These are phyloP conservation scores for Huiozyma naganishii DNA, from an alignment of 805 yeast genomes.

Conservation along the genomic window DNA sequence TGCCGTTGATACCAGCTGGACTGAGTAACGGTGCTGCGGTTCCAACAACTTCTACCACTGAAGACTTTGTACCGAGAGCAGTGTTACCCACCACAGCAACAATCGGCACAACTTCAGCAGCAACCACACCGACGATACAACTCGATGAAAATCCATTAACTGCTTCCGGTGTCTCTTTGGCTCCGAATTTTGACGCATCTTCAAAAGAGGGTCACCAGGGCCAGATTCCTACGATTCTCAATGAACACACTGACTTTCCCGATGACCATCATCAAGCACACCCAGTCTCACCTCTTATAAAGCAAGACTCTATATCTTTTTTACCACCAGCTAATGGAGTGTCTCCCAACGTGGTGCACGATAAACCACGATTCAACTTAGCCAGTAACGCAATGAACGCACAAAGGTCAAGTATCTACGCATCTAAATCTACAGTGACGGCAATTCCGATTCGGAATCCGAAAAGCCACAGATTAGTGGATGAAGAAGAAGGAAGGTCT, in stretches of 20 bases:
- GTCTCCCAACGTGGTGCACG: neutral
- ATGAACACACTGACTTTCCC: too few relatives aligned
- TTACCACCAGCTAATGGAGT: neutral
- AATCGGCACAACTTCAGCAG: neutral
- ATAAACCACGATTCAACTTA: slow-evolving; percentile 14
- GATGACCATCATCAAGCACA: neutral
- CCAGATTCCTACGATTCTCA: too few relatives aligned
- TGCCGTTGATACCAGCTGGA: too few relatives aligned
- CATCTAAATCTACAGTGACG: slow-evolving; percentile 25
- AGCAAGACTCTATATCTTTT: neutral
- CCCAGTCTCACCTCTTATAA: neutral
- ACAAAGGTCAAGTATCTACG: slow-evolving; percentile 27
- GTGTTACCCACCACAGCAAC: neutral
- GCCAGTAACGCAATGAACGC: slow-evolving; percentile 15
- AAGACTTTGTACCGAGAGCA: neutral
- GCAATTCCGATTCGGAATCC: slow-evolving; percentile 25
- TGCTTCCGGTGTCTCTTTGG: too few relatives aligned
- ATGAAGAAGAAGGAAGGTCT: slow-evolving; percentile 29
- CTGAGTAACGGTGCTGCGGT: too few relatives aligned
- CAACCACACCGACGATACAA: neutral
- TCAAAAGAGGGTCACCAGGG: too few relatives aligned
- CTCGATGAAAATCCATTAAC: neutral
- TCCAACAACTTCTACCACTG: too few relatives aligned
- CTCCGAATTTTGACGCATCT: too few relatives aligned
- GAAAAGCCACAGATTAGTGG: slow-evolving; percentile 7